Evolutionary conservation across 768 basidiomycete genomes (phyloP).

Genomic region (Mrakia gelida): DNA sequence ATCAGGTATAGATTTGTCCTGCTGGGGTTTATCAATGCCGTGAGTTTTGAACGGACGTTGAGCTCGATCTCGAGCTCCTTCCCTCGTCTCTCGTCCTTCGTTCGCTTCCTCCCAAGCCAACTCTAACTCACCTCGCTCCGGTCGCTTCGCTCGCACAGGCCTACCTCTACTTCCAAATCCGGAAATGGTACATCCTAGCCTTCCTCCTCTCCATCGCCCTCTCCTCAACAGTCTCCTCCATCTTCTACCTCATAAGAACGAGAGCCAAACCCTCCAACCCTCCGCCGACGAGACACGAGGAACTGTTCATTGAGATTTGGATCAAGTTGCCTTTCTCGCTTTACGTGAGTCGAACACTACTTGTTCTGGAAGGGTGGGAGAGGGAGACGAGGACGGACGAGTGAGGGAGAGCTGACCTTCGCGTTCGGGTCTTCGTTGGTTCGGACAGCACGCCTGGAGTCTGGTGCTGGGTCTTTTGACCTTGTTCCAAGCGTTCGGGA

Average conservation of each 20-base stretch:
- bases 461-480: conserved; percentile 45
- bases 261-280: conserved; percentile 13
- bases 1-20: conserved; percentile 89
- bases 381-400: not conserved
- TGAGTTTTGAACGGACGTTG: no score
- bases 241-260: conserved; percentile 28
- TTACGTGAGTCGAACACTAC: conserved; percentile 46
- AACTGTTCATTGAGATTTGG: conserved; percentile 12
- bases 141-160: conserved; percentile 11
- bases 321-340: conserved; percentile 78
- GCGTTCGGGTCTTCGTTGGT: no score
- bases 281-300: conserved; percentile 9
- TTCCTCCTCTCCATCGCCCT: conserved; percentile 29
- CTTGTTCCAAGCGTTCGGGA: conserved; percentile 53
- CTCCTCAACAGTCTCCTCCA: conserved; percentile 21
- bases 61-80: no score
- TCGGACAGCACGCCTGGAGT: conserved; percentile 39
- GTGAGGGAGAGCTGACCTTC: not conserved
- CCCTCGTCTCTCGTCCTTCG: not conserved
- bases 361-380: not conserved
- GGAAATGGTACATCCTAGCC: conserved; percentile 30
- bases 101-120: not conserved
- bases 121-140: not conserved
- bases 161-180: conserved; percentile 29
- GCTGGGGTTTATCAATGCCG: conserved; percentile 76